Evolutionary conservation across 129 eudicot species (phyloP), one percentile per base, ranked within the genome.

Genomic region (Ambrosia artemisiifolia): DNA sequence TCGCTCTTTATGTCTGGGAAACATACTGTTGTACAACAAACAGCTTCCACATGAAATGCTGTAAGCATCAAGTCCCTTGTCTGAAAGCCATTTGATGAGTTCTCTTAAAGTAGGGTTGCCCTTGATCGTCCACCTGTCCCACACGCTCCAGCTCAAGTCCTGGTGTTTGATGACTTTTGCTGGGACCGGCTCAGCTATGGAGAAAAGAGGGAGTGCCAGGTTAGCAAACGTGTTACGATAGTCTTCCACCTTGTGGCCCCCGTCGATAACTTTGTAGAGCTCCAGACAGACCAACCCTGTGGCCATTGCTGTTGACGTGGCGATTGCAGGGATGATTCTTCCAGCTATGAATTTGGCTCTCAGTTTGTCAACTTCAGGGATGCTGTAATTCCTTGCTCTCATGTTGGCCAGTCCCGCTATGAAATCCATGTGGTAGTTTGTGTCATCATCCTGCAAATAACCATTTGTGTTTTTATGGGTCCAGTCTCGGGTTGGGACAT

Each of bases 281-380:
- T 92, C 96, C n/a, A 92, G 88, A 70, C 98, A 92, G 49, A 92
- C 98, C 35, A 90, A 67, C 40, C 96, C 96, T 1, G 94, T 87
- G 42, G 96, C 98, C 96, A 88, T 83, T 2, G 97, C 96, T 5
- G 96, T 88, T 67, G 97, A 67, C 17, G 96, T 88, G 67, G 96
- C 97, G 59, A 92, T 91, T 38, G 97, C 97, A 6, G 97, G 97
- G 65, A 91, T 88, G 63, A 91, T 91, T 69, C 95, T 84, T 63
- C 97, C 97, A 11, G 95, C 97, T 65, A 91, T 91, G 67, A 91
- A 86, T 77, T 91, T 91, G 42, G 97, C 97, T 68, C 88, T 81
- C 54, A 91, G 85, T 68, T 91, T 88, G 86, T 88, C 97, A 1
- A 88, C 97, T 81, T 91, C 97, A 0, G 91, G 93, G 54, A 91